A percentile compares a stretch with the other conserved stretches of the same genome.
phyloP scores from a whole-genome alignment of 495 filamentous ascomycete species.

The Penicillium lividum region DNA sequence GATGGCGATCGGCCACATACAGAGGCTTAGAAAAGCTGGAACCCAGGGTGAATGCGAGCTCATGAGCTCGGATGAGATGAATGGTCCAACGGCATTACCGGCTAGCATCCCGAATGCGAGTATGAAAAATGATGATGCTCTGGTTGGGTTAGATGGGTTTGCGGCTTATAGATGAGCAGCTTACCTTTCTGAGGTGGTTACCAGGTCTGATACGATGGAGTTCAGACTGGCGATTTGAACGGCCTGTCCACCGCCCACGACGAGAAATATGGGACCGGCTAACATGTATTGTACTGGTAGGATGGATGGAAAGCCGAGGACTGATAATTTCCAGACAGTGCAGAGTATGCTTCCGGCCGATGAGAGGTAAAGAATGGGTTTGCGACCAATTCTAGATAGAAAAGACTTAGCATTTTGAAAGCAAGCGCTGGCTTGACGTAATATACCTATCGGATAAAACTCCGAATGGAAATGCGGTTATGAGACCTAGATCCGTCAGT shows the following conservation, averaged over 20 bases:
- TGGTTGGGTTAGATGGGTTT: neutral
- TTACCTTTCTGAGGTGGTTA: neutral
- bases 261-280: neutral
- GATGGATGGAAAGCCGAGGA: neutral
- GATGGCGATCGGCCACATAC: neutral
- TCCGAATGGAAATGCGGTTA: neutral
- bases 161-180: neutral
- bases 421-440: neutral
- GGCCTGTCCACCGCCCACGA: neutral
- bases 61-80: neutral
- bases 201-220: neutral
- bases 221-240: neutral
- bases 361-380: slow-evolving; percentile 1
- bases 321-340: neutral
- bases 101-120: neutral
- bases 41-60: neutral
- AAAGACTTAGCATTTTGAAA: neutral
- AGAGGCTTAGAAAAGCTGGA: neutral
- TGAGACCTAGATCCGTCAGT: neutral
- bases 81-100: neutral
- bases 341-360: neutral
- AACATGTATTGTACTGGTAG: neutral
- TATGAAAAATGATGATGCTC: slow-evolving; percentile 1
- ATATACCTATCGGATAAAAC: neutral
- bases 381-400: neutral